Percentiles rank a stretch among this genome's conserved stretches.
phyloP scores from a whole-genome alignment of 2,329 filamentous ascomycete species.

The Plenodomus biglobosus region DNA sequence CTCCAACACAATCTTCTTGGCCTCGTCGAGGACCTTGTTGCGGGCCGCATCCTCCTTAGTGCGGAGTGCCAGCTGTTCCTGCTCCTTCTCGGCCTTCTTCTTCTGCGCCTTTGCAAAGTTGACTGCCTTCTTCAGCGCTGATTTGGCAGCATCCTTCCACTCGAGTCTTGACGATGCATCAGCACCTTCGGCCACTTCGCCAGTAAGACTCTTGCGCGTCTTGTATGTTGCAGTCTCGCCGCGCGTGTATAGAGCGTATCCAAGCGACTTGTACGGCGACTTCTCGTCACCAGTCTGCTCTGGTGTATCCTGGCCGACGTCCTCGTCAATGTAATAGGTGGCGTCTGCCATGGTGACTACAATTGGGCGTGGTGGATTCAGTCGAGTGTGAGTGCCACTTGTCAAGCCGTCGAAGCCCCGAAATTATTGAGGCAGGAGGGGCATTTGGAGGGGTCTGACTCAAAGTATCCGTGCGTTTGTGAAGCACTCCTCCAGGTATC shows the following conservation, averaged over 20 bases:
- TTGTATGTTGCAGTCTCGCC: constrained; percentile 65
- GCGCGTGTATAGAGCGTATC: constrained; percentile 74
- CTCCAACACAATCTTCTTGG: constrained; percentile 72
- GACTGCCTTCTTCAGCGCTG: constrained; percentile 81
- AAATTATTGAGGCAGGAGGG: constrained; percentile 35
- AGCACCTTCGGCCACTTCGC: constrained; percentile 45
- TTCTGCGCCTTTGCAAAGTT: constrained; percentile 73
- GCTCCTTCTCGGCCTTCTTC: constrained; percentile 81
- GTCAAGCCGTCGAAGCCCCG: constrained; percentile 13
- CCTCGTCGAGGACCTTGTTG: constrained; percentile 73
- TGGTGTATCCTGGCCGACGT: constrained; percentile 70
- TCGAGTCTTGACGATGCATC: constrained; percentile 65
- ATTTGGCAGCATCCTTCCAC: constrained; percentile 83
- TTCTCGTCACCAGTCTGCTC: constrained; percentile 67
- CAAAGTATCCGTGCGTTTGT: constrained; percentile 19
- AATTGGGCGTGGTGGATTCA: constrained; percentile 25
- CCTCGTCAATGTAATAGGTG: constrained; percentile 77
- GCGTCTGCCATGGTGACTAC: constrained; percentile 41
- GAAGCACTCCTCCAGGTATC: constrained; percentile 19
- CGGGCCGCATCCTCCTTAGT: constrained; percentile 72
- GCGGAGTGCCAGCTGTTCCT: constrained; percentile 70
- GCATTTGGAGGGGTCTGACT: constrained; percentile 21
- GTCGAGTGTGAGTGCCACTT: constrained; percentile 19
- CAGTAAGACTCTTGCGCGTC: constrained; percentile 58
- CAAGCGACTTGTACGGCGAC: constrained; percentile 78